A percentile compares a stretch with the other conserved stretches of the same genome.
Conservation (phyloP, 2,329 filamentous ascomycete genomes). For the Fonsecaea nubica region DNA sequence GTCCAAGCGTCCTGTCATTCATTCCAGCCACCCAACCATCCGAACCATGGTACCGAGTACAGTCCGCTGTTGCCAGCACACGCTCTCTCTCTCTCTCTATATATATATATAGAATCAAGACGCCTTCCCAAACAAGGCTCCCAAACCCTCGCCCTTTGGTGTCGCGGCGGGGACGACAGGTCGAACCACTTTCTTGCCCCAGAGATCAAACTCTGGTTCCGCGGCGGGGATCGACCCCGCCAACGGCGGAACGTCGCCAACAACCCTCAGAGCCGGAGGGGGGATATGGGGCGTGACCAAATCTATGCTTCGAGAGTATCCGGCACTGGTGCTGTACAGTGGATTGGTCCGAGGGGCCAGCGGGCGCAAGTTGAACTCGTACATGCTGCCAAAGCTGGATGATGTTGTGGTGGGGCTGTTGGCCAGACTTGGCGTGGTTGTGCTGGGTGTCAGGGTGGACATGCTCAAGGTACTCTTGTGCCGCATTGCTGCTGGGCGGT, state of each 20-base stretch:
- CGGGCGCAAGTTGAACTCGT: slow-evolving; percentile 46
- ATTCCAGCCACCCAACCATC: background rate
- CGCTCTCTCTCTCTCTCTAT: background rate
- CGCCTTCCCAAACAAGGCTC: slow-evolving; percentile 31
- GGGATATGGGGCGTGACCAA: slow-evolving; percentile 50
- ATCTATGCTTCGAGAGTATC: slow-evolving; percentile 44
- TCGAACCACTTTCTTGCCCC: slow-evolving; percentile 33
- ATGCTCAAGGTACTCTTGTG: slow-evolving; percentile 44
- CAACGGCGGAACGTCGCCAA: slow-evolving; percentile 1
- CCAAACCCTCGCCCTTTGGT: slow-evolving; percentile 28
- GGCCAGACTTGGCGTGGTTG: slow-evolving; percentile 42
- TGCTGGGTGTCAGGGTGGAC: slow-evolving; percentile 41
- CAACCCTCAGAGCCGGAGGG: slow-evolving; percentile 21
- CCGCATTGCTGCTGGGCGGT: slow-evolving; percentile 38
- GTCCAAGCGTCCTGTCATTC: background rate
- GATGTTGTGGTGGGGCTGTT: slow-evolving; percentile 49
- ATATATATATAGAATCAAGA: background rate
- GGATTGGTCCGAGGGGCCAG: slow-evolving; percentile 51
- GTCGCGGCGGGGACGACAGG: slow-evolving; percentile 21
- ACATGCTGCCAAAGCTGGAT: slow-evolving; percentile 47
- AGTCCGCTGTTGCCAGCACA: background rate
- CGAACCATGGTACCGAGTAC: background rate
- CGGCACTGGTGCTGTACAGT: slow-evolving; percentile 44
- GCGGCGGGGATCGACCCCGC: slow-evolving; percentile 10
- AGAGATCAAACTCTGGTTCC: slow-evolving; percentile 26